Evolutionary conservation across 1,284 basidiomycete species (phyloP).

Genomic region (Fomes fomentarius): DNA sequence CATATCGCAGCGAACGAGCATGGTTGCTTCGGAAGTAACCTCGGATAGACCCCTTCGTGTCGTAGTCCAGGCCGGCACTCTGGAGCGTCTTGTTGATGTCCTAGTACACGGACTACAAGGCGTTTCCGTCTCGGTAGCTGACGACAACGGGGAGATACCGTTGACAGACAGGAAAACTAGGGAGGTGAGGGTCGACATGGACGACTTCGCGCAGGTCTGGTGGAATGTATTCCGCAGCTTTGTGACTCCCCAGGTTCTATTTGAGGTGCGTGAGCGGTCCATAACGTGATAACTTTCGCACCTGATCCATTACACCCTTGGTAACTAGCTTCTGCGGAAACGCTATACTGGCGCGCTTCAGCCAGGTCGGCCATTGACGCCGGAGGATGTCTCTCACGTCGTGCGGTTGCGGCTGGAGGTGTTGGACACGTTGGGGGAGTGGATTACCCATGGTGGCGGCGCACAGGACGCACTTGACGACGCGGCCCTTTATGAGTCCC

Average conservation of each 20-base stretch:
- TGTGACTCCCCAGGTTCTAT: constrained; percentile 75
- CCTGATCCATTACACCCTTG: constrained; percentile 14
- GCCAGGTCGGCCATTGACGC: constrained; percentile 21
- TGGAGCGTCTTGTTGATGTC: constrained; percentile 73
- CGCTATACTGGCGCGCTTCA: constrained; percentile 59
- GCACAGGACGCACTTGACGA: constrained; percentile 79
- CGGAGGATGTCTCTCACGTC: constrained; percentile 30
- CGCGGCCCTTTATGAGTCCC: constrained; percentile 55
- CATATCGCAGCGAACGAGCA: constrained; percentile 62
- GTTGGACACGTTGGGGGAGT: constrained; percentile 65
- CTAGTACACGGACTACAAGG: constrained; percentile 78
- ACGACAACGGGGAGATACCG: constrained; percentile 83
- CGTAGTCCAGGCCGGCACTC: constrained; percentile 74
- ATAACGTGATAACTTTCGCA: constrained; percentile 9
- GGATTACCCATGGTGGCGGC: constrained; percentile 71
- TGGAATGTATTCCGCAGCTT: constrained; percentile 82
- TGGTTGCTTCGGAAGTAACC: constrained; percentile 59
- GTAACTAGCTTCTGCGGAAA: constrained; percentile 67
- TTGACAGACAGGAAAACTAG: constrained; percentile 69
- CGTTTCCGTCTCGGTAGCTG: constrained; percentile 75
- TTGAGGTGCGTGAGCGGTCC: constrained; percentile 60
- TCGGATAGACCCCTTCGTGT: constrained; percentile 73
- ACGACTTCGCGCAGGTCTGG: constrained; percentile 75
- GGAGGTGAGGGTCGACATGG: constrained; percentile 69
- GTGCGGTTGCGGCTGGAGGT: constrained; percentile 55